Conservation (phyloP, 176 grass and related monocot species). For the Cocos nucifera region DNA sequence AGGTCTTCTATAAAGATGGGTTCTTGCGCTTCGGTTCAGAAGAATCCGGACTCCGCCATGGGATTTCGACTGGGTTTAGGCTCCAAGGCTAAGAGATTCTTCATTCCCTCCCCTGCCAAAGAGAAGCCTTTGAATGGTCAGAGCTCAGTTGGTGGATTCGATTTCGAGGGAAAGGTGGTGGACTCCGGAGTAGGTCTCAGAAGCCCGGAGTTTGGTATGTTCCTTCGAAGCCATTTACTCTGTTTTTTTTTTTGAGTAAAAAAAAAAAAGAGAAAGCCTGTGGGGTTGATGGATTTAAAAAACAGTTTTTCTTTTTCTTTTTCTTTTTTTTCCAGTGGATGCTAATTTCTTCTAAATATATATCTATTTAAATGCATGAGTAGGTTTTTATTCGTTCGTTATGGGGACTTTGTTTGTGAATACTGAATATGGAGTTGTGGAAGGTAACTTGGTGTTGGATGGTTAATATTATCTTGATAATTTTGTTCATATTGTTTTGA, state of each 20-base stretch:
- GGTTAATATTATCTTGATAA: too few relatives aligned
- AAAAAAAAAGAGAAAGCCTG: not conserved
- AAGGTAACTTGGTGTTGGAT: too few relatives aligned
- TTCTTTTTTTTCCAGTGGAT: too few relatives aligned
- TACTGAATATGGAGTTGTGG: too few relatives aligned
- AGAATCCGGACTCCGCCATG: not conserved
- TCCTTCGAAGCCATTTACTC: conserved; percentile 1
- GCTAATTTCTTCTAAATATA: too few relatives aligned
- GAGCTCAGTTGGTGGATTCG: conserved; percentile 17
- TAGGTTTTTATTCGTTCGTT: too few relatives aligned
- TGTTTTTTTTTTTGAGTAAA: not conserved
- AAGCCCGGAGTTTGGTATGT: conserved; percentile 51
- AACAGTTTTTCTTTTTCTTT: too few relatives aligned
- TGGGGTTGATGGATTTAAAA: too few relatives aligned
- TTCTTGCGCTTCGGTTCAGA: conserved; percentile 12
- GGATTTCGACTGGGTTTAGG: not conserved
- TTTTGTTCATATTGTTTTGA: too few relatives aligned
- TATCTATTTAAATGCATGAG: too few relatives aligned
- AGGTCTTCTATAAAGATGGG: conserved; percentile 8
- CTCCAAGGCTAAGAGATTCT: conserved; percentile 9
- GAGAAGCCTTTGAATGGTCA: conserved; percentile 13
- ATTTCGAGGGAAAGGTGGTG: conserved; percentile 22
- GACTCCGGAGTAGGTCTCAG: conserved; percentile 17
- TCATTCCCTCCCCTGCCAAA: conserved; percentile 4
- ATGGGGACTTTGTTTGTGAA: too few relatives aligned